Conservation (phyloP, 257 asterid genomes). For the Jacaranda copaia region DNA sequence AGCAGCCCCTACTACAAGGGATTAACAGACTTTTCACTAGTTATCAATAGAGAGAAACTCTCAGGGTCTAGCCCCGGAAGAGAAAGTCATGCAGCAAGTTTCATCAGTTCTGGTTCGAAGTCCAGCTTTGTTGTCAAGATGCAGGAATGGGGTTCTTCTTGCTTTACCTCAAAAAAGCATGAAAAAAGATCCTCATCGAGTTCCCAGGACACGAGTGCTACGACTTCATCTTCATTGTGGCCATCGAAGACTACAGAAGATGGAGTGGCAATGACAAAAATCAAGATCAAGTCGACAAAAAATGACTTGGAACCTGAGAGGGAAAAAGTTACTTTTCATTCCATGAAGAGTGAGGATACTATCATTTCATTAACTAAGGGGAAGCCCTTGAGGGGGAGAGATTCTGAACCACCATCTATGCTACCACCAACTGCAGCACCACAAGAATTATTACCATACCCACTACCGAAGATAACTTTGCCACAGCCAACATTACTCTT, state of each 20-base stretch:
- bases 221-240: slow-evolving; percentile 31
- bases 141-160: slow-evolving; percentile 69
- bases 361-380: slow-evolving; percentile 30
- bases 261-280: slow-evolving; percentile 30
- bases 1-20: slow-evolving; percentile 84
- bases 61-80: slow-evolving; percentile 56
- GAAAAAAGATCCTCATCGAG: slow-evolving; percentile 35
- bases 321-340: slow-evolving; percentile 34
- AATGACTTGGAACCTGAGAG: slow-evolving; percentile 39
- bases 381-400: slow-evolving; percentile 95
- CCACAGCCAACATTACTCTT: slow-evolving; percentile 28
- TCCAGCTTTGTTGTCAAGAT: slow-evolving; percentile 52
- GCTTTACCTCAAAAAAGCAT: slow-evolving; percentile 45
- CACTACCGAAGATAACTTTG: slow-evolving; percentile 33
- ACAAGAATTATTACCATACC: slow-evolving; percentile 39
- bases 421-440: slow-evolving; percentile 33
- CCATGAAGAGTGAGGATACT: slow-evolving; percentile 33
- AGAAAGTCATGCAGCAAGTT: slow-evolving; percentile 51
- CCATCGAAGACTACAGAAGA: slow-evolving; percentile 31
- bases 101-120: slow-evolving; percentile 44
- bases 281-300: slow-evolving; percentile 26
- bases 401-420: slow-evolving; percentile 44
- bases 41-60: slow-evolving; percentile 51
- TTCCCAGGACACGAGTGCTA: slow-evolving; percentile 19
- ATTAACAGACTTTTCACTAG: slow-evolving; percentile 58